phyloP scores from a whole-genome alignment of 352 stramenopile genomes.

The Phytophthora syringae region DNA sequence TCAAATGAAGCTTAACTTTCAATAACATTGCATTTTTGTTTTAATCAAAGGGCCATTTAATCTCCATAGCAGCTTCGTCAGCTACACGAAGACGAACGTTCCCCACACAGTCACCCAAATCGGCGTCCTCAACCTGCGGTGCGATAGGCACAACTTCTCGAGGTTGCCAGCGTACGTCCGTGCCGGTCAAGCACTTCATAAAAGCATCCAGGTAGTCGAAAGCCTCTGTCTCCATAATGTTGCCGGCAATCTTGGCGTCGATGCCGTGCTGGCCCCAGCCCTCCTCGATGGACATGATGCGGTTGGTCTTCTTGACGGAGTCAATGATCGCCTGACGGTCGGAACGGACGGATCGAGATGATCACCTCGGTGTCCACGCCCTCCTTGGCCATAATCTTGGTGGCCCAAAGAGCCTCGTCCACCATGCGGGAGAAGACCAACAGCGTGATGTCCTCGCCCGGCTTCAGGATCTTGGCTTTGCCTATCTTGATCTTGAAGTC shows the following conservation, averaged over 20 bases:
- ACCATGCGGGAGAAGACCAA: slow-evolving; percentile 98
- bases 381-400: slow-evolving; percentile 93
- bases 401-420: slow-evolving; percentile 95
- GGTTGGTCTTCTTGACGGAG: slow-evolving; percentile 98
- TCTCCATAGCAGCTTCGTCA: too few species aligned
- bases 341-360: slow-evolving; percentile 96
- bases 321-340: slow-evolving; percentile 97
- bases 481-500: slow-evolving; percentile 99
- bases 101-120: too few species aligned
- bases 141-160: slow-evolving; percentile 94
- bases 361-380: slow-evolving; percentile 97
- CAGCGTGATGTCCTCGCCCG: slow-evolving; percentile 97
- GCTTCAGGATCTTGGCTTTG: slow-evolving; percentile 99
- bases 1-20: too few species aligned
- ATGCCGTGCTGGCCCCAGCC: slow-evolving; percentile 97
- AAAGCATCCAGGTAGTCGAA: slow-evolving; percentile 99
- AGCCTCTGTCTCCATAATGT: slow-evolving; percentile 97
- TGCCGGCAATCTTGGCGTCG: slow-evolving; percentile 97
- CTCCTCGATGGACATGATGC: slow-evolving; percentile 98
- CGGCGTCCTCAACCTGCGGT: slow-evolving; percentile 95
- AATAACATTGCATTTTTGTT: too few species aligned
- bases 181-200: slow-evolving; percentile 96
- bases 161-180: slow-evolving; percentile 98
- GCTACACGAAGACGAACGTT: too few species aligned
- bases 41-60: too few species aligned